These are phyloP conservation scores for Discostella stelligeroides DNA, from an alignment of 108 stramenopile species.

Conservation along the genomic window DNA sequence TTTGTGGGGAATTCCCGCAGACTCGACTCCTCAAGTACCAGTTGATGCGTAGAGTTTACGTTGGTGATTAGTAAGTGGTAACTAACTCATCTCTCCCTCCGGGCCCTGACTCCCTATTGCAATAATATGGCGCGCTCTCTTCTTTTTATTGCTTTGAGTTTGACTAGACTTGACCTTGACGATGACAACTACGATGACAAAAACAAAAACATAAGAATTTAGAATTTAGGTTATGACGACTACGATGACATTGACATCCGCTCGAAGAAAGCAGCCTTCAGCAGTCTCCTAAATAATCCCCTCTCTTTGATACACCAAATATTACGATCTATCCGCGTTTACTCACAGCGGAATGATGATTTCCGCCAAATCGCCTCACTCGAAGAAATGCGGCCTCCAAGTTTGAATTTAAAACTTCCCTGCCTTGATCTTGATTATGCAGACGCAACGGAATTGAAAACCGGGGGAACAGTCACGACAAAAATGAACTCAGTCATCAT, in stretches of 20 bases:
- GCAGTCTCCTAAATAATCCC: no score
- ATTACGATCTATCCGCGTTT: neutral
- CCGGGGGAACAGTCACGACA: neutral
- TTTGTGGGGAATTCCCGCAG: neutral
- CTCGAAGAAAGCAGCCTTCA: no score
- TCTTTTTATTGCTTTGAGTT: no score
- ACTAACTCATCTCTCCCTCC: neutral
- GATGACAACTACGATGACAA: no score
- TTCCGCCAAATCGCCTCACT: no score
- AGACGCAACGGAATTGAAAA: neutral
- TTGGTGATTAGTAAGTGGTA: constrained; percentile 3
- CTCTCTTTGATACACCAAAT: neutral
- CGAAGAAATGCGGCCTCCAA: neutral
- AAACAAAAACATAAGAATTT: no score
- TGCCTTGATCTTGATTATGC: no score
- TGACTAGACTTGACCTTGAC: no score
- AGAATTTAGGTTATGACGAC: no score
- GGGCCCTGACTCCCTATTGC: neutral
- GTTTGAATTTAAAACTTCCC: constrained; percentile 8
- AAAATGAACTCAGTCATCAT: neutral
- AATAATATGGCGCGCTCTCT: neutral
- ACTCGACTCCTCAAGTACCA: constrained; percentile 6
- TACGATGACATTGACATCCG: no score
- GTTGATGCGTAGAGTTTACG: neutral
- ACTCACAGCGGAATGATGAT: no score